Evolutionary conservation across 2,329 filamentous ascomycete species (phyloP), one percentile per base, ranked within the genome.

Genomic region (Blastomyces emzantsi): DNA sequence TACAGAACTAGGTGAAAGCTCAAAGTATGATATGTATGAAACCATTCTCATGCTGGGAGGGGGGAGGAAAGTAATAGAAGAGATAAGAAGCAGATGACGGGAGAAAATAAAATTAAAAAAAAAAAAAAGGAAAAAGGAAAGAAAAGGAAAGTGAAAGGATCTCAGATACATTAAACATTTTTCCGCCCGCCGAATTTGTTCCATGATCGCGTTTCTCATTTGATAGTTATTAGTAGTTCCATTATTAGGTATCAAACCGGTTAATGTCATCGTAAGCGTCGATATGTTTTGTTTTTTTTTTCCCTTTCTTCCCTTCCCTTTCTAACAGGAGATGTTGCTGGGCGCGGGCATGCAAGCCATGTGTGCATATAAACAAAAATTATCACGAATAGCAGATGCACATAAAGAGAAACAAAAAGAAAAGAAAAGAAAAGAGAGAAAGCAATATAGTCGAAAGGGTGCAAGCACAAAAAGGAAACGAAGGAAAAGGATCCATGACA

Each of bases 191-290:
- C 30, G 15, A 36, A 39, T 43, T 59, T 17, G n/a, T 43, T 59
- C 43, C 39, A 43, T 47, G 25, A 43, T 60, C 22, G 45, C 43
- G 22, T 39, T 43, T 60, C 36, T 60, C 52, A 56, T 56, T 61
- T 61, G 15, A 28, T 22, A n/a, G n/a, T n/a, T n/a, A 33, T 39
- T 56, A 22, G 28, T 13, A 39, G 17, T 45, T 45, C 41, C 3
- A 19, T 15, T 45, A 45, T 19, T 19, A 28, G 55, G 33, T 41
- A 58, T 58, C 55, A 58, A 58, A 22, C 30, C 28, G 33, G 28
- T 25, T 33, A 55, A 55, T 36, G 15, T 39, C 33, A 52, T 56
- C 54, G n/a, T 41, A 41, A 43, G 36, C 19, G 55, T 39, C 36
- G n/a, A 11, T 11, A 36, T 36, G 33, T 7, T 36, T 11, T 60